A percentile compares a stretch with the other conserved stretches of the same genome.
Evolutionary conservation across 768 basidiomycete species (phyloP).

Genomic region (Lentinula guzmanii): DNA sequence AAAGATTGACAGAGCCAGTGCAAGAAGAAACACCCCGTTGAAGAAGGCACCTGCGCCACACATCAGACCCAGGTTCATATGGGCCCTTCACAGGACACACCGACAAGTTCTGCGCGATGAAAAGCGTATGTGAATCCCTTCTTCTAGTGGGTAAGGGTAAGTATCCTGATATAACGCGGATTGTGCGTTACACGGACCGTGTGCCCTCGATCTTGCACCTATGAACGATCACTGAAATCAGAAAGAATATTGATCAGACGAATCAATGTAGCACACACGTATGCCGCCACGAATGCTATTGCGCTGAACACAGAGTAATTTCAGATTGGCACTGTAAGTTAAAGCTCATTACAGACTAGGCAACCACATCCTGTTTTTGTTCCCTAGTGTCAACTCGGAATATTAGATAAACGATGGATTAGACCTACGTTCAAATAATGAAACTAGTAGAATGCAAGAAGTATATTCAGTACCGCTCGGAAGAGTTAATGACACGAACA

Average conservation of each 20-base stretch:
- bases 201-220: constrained; percentile 39
- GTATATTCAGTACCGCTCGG: not conserved
- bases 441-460: constrained; percentile 28
- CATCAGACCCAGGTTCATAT: not conserved
- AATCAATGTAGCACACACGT: constrained; percentile 23
- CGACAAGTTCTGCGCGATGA: constrained; percentile 50
- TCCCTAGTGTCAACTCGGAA: not conserved
- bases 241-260: not conserved
- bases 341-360: constrained; percentile 27
- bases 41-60: constrained; percentile 40
- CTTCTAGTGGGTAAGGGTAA: constrained; percentile 23
- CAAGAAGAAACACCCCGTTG: constrained; percentile 48
- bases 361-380: constrained; percentile 34
- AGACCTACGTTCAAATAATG: constrained; percentile 46
- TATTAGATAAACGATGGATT: constrained; percentile 3
- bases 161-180: not conserved
- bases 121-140: constrained; percentile 49
- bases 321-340: not conserved
- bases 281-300: constrained; percentile 40
- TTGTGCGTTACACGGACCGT: constrained; percentile 25
- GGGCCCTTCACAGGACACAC: constrained; percentile 21
- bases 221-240: not conserved
- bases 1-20: constrained; percentile 46
- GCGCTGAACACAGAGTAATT: constrained; percentile 19
- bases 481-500: constrained; percentile 14